phyloP scores from a whole-genome alignment of 2,329 filamentous ascomycete species.

The Emergomyces orientalis region DNA sequence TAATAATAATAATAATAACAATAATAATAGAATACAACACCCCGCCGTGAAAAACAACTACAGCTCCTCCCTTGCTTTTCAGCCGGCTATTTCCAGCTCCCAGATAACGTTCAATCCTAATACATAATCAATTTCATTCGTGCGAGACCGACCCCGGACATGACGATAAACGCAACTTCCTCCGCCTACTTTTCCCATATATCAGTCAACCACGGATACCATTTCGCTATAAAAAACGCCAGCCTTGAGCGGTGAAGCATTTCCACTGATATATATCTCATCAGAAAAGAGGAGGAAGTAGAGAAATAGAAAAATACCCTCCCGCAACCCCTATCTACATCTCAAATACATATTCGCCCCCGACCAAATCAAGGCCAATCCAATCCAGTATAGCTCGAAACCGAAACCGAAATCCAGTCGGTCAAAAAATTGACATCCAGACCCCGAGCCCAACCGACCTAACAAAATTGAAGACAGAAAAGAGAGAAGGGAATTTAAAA shows the following conservation, averaged over 20 bases:
- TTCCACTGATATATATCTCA: background rate
- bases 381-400: background rate
- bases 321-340: background rate
- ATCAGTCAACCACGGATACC: background rate
- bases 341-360: background rate
- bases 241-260: background rate
- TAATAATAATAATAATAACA: background rate
- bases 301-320: background rate
- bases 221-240: background rate
- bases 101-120: background rate
- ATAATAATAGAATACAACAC: background rate
- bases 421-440: too few relatives aligned
- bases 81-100: background rate
- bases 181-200: background rate
- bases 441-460: background rate
- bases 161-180: background rate
- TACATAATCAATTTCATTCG: background rate
- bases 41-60: background rate
- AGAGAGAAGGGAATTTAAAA: too few relatives aligned
- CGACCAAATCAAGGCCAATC: background rate
- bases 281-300: background rate
- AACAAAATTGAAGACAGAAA: background rate
- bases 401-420: background rate
- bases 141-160: background rate
- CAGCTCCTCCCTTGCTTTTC: background rate